Percentiles rank a stretch among this genome's conserved stretches.
phyloP scores from a whole-genome alignment of 352 stramenopile species.

The Lagenidium sp. region DNA sequence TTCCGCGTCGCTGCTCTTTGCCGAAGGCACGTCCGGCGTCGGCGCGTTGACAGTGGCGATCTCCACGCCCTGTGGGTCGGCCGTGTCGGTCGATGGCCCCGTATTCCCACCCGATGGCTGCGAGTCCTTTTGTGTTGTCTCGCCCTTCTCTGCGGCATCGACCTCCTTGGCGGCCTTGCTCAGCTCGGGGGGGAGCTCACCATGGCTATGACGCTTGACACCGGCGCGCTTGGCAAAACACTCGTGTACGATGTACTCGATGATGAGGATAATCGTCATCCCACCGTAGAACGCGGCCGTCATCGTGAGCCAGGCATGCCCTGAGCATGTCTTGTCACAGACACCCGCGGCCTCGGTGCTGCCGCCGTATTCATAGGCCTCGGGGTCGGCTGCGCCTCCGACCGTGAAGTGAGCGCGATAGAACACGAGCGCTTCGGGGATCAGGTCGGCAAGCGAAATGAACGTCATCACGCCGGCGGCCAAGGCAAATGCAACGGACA shows the following conservation, averaged over 20 bases:
- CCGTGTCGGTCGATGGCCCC: background rate
- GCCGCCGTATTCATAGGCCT: conserved; percentile 55
- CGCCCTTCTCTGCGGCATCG: conserved; percentile 13
- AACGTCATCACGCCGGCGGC: conserved; percentile 73
- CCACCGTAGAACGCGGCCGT: conserved; percentile 43
- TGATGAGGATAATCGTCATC: conserved; percentile 52
- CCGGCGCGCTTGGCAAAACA: conserved; percentile 22
- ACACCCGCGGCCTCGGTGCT: conserved; percentile 21
- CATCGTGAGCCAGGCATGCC: conserved; percentile 51
- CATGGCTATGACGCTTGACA: conserved; percentile 19
- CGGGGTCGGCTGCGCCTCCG: conserved; percentile 34
- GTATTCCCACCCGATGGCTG: conserved; percentile 2
- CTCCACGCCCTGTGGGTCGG: conserved; percentile 5
- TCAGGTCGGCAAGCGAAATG: conserved; percentile 65
- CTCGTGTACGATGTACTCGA: conserved; percentile 55
- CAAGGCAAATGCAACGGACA: conserved; percentile 62
- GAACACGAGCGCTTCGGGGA: conserved; percentile 41
- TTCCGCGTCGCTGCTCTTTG: conserved; percentile 7
- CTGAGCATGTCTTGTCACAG: conserved; percentile 48
- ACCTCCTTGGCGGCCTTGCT: conserved; percentile 10
- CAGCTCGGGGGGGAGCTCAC: conserved; percentile 11
- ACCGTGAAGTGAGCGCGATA: conserved; percentile 49
- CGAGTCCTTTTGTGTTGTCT: too few relatives aligned
- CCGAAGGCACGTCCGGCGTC: too few relatives aligned
- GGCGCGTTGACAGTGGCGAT: conserved; percentile 7